A percentile compares a stretch with the other conserved stretches of the same genome.
Conservation (phyloP, 345 rosid genomes). For the Arabis alpina region DNA sequence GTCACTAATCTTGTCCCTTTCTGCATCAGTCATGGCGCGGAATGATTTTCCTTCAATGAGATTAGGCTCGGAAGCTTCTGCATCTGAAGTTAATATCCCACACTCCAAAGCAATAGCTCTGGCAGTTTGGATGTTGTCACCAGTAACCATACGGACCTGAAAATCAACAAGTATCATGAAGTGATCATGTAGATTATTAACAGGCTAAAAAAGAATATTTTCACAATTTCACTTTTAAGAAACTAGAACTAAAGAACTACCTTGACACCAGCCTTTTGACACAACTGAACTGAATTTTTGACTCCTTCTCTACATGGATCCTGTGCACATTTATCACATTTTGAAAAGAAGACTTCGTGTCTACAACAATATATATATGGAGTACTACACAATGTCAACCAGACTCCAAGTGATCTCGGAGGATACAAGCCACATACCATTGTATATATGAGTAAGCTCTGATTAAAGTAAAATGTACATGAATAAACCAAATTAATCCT, state of each 20-base stretch:
- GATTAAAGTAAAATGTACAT: neutral
- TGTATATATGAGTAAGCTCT: constrained; percentile 1
- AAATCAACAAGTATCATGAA: constrained; percentile 11
- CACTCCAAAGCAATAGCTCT: constrained; percentile 95
- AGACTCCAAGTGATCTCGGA: neutral
- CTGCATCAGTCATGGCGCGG: constrained; percentile 66
- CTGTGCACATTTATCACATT: constrained; percentile 46
- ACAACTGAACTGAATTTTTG: constrained; percentile 67
- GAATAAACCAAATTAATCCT: neutral
- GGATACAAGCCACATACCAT: neutral
- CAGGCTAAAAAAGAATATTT: neutral
- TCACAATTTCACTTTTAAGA: neutral
- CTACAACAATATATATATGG: neutral
- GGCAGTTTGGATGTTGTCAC: constrained; percentile 95
- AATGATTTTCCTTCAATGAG: constrained; percentile 87
- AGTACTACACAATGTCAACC: constrained; percentile 1
- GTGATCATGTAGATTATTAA: neutral
- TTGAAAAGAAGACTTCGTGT: neutral
- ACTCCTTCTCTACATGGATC: constrained; percentile 97
- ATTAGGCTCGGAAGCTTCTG: constrained; percentile 64
- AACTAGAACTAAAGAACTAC: constrained; percentile 42
- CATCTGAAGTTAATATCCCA: constrained; percentile 71
- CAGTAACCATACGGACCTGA: constrained; percentile 98
- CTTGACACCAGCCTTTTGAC: constrained; percentile 93
- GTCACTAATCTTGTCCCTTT: constrained; percentile 71